phyloP scores from a whole-genome alignment of 495 filamentous ascomycete species.

The Aspergillus kassunensis region DNA sequence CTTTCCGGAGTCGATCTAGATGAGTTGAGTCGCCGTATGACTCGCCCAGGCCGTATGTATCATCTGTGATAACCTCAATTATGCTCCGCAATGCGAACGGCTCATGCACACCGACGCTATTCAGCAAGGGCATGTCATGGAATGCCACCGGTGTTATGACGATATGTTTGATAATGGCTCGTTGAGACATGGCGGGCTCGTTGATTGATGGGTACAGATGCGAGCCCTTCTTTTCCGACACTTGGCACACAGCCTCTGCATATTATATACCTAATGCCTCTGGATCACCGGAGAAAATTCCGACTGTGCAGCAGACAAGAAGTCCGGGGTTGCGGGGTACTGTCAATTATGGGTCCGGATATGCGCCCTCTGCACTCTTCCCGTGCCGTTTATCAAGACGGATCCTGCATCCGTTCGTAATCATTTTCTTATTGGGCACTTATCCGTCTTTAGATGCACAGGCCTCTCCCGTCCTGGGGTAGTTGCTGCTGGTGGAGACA shows the following conservation, averaged over 20 bases:
- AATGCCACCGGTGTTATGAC: slow-evolving; percentile 1
- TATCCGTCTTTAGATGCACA: too few species aligned
- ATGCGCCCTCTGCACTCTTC: background rate
- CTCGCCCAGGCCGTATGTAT: background rate
- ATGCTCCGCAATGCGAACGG: background rate
- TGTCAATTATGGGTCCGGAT: background rate
- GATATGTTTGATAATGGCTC: background rate
- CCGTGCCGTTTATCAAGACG: too few species aligned
- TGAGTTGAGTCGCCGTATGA: background rate
- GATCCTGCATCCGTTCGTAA: too few species aligned
- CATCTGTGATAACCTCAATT: background rate
- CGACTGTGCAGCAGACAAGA: background rate
- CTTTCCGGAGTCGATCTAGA: background rate
- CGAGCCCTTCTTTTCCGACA: background rate
- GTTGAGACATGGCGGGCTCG: background rate
- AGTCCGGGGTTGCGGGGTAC: background rate
- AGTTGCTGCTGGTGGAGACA: too few species aligned
- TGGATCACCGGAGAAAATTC: background rate
- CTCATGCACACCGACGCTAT: slow-evolving; percentile 4
- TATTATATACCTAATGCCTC: too few species aligned
- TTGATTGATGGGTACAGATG: background rate
- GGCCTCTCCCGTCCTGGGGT: too few species aligned
- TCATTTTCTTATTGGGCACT: too few species aligned
- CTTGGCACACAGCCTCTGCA: too few species aligned
- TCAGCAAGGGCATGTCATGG: slow-evolving; percentile 1